Base-by-base conservation (phyloP, 2,329 filamentous ascomycete genomes). In the Cordyceps pruinosa region DNA sequence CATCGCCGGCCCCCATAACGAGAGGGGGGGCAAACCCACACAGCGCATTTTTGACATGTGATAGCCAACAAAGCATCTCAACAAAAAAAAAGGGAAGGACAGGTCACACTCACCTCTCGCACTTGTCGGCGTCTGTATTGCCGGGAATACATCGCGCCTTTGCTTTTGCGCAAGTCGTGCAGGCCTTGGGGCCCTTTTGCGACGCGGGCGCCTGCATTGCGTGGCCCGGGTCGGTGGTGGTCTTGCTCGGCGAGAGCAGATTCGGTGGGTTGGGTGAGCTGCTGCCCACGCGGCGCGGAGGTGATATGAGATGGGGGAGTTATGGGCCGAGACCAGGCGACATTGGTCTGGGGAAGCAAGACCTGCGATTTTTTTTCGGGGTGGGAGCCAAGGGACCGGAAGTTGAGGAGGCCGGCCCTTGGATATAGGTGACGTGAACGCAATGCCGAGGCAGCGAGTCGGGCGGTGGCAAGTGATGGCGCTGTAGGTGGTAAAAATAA, bases 111-210 rank as follows among this genome's bases (percentile, higher is more conserved):
- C 62, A 79, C 77, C 77, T 73, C 60, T 80, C 77, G 61, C 77
- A 80, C 56, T 76, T 75, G 55, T 69, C 67, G 6, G 66, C 69
- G 15, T 66, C 65, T 10, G 73, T 72, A 3, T n/a, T 54, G 30
- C 77, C 73, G 0, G 75, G 69, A 26, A 78, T 73, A 45, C 77
- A 80, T 62, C 77, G 70, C 30, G 76, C 73, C 63, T 80, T 80
- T n/a, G 77, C 77, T 61, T 74, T 77, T 58, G 77, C 77, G 62
- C 77, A 80, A 2, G 76, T 78, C 1, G 70, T 70, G 62, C 77
- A 80, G 44, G 77, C 77, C 61, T 75, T 74, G 4, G 77, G 77
- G 13, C 77, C 77, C 60, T 74, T 77, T 62, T 67, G 68, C 46
- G 65, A n/a, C 64, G 15, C n/a, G n/a, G n/a, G n/a, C n/a, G 62